phyloP scores from a whole-genome alignment of 2,329 filamentous ascomycete species.

The Aureobasidium sp. region DNA sequence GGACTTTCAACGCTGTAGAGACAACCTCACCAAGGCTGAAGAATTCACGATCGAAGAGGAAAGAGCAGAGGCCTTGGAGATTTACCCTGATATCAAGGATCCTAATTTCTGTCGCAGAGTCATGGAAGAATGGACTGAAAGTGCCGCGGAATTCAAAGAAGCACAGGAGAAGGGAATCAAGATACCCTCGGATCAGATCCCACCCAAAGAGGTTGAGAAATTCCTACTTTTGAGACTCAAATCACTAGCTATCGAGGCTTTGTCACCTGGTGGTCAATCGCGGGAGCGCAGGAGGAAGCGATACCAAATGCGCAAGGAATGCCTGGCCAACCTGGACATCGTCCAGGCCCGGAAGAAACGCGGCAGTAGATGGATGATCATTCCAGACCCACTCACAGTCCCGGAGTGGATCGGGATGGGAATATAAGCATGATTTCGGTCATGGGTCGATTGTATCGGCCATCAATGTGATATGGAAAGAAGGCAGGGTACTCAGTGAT shows the following conservation, averaged over 20 bases:
- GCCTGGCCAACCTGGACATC: neutral
- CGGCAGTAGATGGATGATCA: neutral
- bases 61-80: neutral
- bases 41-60: neutral
- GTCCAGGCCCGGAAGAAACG: neutral
- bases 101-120: neutral
- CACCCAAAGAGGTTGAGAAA: neutral
- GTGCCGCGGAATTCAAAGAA: neutral
- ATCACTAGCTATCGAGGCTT: neutral
- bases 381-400: neutral
- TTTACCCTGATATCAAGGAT: neutral
- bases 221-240: neutral
- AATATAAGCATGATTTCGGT: neutral
- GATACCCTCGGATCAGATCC: neutral
- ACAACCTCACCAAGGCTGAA: neutral
- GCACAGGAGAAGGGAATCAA: neutral
- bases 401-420: neutral
- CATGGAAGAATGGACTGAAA: neutral
- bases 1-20: neutral
- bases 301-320: neutral
- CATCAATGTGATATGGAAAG: neutral
- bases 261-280: neutral
- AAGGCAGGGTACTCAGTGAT: neutral
- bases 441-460: neutral
- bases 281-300: neutral